phyloP scores from a whole-genome alignment of 2,329 filamentous ascomycete species.

The Helminthosporium solani region DNA sequence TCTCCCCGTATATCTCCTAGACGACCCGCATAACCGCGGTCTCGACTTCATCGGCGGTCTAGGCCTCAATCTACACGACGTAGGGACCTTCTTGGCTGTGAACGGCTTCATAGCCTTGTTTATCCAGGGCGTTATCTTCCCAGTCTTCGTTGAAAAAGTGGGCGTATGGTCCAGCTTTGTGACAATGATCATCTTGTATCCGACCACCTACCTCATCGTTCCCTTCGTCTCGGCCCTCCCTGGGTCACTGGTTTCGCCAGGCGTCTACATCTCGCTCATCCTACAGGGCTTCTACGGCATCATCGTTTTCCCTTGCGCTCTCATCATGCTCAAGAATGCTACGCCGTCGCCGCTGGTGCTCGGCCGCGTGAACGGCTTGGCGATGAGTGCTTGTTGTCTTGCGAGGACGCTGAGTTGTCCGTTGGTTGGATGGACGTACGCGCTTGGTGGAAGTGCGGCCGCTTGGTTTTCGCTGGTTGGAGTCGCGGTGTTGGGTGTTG shows the following conservation, averaged over 20 bases:
- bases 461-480: conserved; percentile 61
- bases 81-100: conserved; percentile 66
- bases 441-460: conserved; percentile 59
- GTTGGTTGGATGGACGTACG: conserved; percentile 66
- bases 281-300: conserved; percentile 69
- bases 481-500: conserved; percentile 56
- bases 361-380: conserved; percentile 70
- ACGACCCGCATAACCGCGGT: conserved; percentile 51
- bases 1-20: conserved; percentile 88
- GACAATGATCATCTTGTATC: conserved; percentile 64
- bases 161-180: conserved; percentile 69
- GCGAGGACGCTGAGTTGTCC: conserved; percentile 70
- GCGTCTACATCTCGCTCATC: conserved; percentile 64
- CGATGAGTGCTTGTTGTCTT: conserved; percentile 64
- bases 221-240: conserved; percentile 66
- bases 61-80: conserved; percentile 63
- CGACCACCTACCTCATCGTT: conserved; percentile 66
- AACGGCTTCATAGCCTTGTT: conserved; percentile 72
- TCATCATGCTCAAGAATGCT: conserved; percentile 77
- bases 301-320: conserved; percentile 64
- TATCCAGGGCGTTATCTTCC: conserved; percentile 73
- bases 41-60: conserved; percentile 59
- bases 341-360: conserved; percentile 62
- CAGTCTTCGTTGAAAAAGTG: conserved; percentile 61
- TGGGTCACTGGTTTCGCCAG: conserved; percentile 52